Evolutionary conservation across 164 flowering plant species (phyloP), one percentile per base, ranked within the genome.

Genomic region (Tinospora cordifolia): DNA sequence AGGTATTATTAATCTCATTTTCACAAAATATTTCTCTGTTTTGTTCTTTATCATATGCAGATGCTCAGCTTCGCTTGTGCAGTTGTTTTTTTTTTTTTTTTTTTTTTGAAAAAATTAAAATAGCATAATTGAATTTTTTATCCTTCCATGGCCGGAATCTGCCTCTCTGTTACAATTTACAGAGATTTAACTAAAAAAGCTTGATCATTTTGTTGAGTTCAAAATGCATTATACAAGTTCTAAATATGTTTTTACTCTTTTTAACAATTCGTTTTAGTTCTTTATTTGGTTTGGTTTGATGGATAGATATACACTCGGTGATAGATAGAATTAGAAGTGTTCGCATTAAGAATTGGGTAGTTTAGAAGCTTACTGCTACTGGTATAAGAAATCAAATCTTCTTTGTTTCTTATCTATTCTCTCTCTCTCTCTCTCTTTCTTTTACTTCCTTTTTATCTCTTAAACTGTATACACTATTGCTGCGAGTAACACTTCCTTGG

Each of bases 1-100:
- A 89, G 92, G 95, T 89, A 25, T 49, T 30, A 30, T 30, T 30
- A 30, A 27, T 22, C 14, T 13, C 34, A 44, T 62, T 21, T 46
- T 1, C 30, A 15, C 15, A 25, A 1, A 21, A 41, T 70, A 34
- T 44, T 62, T 75, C 58, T 21, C 11, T 4, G 36, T 60, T 49
- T 67, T 19, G 39, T 44, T 59, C 22, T 58, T 11, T 2, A 8
- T 58, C 3, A 3, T n/a, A 41, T 64, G 36, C 26, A 6, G 25
- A 7, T 62, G 58, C 57, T 11, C 15, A 8, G 38, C 46, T 30
- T 41, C 19, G 59, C 36, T 30, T 30, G 2, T 30, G 36, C 36
- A 51, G 58, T 6, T 51, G 59, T 19, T 51, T 51, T 51, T 8
- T 19, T 51, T 22, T 19, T 17, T 51, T 51, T 63, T 44, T 26